These are phyloP conservation scores for Microdochium paspali DNA, from an alignment of 2,329 filamentous ascomycete species.

Conservation along the genomic window DNA sequence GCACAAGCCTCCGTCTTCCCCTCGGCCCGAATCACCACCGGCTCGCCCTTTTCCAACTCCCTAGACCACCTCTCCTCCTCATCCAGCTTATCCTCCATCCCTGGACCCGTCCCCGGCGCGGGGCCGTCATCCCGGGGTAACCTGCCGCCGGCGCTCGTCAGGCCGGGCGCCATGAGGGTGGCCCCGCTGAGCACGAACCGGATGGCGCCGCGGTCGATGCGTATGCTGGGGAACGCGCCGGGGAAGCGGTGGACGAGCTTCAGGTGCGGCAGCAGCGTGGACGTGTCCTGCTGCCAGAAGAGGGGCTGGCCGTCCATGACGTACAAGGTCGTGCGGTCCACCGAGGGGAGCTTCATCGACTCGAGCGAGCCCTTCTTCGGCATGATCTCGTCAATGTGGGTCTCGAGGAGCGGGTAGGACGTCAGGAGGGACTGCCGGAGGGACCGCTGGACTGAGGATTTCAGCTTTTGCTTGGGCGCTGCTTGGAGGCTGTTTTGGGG, in stretches of 20 bases:
- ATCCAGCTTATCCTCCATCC: constrained; percentile 26
- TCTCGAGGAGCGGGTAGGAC: constrained; percentile 76
- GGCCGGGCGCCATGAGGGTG: constrained; percentile 88
- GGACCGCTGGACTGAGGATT: constrained; percentile 84
- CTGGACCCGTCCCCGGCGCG: constrained; percentile 9
- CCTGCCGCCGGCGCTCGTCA: constrained; percentile 75
- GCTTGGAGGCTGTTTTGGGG: constrained; percentile 53
- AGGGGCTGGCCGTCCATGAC: constrained; percentile 68
- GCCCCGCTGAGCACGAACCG: constrained; percentile 92
- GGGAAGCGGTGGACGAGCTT: constrained; percentile 86
- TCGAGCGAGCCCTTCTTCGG: constrained; percentile 91
- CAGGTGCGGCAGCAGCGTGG: constrained; percentile 78
- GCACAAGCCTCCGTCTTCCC: constrained; percentile 89
- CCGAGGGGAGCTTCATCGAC: constrained; percentile 72
- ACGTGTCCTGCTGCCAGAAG: constrained; percentile 80
- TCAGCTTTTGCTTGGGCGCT: constrained; percentile 88
- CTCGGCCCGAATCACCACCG: constrained; percentile 85
- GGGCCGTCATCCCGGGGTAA: constrained; percentile 45
- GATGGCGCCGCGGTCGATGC: constrained; percentile 92
- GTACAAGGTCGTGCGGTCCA: constrained; percentile 80
- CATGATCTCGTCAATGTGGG: constrained; percentile 86
- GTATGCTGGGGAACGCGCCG: constrained; percentile 68
- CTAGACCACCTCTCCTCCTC: constrained; percentile 47
- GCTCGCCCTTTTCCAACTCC: constrained; percentile 69
- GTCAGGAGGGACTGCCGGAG: constrained; percentile 76